Evolutionary conservation across 2,329 filamentous ascomycete species (phyloP), one percentile per base, ranked within the genome.

Genomic region (Colletotrichum sp.): DNA sequence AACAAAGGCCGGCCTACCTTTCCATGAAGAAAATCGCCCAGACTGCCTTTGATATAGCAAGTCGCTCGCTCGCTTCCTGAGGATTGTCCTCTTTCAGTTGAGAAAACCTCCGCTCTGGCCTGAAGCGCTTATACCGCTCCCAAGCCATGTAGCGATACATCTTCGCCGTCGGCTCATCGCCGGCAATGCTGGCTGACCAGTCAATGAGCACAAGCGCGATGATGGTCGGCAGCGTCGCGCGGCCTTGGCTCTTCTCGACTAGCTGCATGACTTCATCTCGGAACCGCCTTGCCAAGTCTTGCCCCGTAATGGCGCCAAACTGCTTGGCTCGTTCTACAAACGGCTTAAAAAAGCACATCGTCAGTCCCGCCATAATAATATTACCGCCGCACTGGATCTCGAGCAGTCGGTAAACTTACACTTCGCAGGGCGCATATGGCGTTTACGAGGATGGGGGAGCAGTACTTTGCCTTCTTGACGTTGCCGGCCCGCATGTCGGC

Each of bases 371-470:
- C 10, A 34, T 12, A 3, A 10, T 14, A 10, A 21, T 30, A 7
- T 7, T 1, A 48, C 3, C 43, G 10, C 43, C 5, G 43, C 8
- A 21, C n/a, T 21, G 18, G n/a, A 52, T 12, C n/a, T 8, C 52
- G 10, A 63, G 21, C 24, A 58, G n/a, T 4, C 24, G 24, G 36
- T 10, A 64, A n/a, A 71, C 79, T 76, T 68, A 83, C 82, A 68
- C 77, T 80, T 77, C 81, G 79, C n/a, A 79, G 64, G 24, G 81
- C 81, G 62, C 82, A 83, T 13, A 83, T 80, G 30, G 81, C 78
- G 66, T 83, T 83, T 58, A 83, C 81, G 6, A 83, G 79, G 70
- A 83, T 80, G 5, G 81, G 79, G 4, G 81, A 81, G 71, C 81
- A 83, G 66, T 79, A 83, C 66, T 76, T 79, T 30, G 80, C 77